Evolutionary conservation across 768 basidiomycete genomes (phyloP).

Genomic region (Boletus coccyginus): DNA sequence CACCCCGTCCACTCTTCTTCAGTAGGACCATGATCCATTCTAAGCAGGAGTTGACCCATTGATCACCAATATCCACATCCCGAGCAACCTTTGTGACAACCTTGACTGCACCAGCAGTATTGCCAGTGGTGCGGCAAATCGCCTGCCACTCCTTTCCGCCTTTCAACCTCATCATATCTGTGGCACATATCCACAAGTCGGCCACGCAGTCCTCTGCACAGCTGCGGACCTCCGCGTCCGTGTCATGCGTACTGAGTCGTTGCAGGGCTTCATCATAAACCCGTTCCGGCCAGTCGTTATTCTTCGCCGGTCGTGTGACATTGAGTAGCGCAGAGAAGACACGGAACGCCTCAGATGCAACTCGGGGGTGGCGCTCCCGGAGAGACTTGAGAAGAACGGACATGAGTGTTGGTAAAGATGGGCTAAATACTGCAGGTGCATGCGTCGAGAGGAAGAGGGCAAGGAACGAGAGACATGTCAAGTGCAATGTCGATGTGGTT

Average conservation of each 20-base stretch:
- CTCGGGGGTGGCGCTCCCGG: conserved; percentile 82
- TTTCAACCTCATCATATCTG: conserved; percentile 63
- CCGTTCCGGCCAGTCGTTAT: conserved; percentile 62
- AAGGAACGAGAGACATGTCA: conserved; percentile 84
- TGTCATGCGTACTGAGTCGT: conserved; percentile 74
- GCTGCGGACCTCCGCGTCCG: conserved; percentile 86
- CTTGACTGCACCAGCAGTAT: conserved; percentile 72
- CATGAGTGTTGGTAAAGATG: conserved; percentile 63
- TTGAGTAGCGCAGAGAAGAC: conserved; percentile 82
- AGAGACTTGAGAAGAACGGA: conserved; percentile 74
- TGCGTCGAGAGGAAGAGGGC: conserved; percentile 73
- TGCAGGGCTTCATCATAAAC: conserved; percentile 74
- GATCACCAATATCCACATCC: conserved; percentile 64
- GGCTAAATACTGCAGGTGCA: conserved; percentile 55
- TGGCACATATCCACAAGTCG: conserved; percentile 84
- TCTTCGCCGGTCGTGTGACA: conserved; percentile 66
- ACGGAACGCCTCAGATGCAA: conserved; percentile 85
- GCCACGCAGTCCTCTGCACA: conserved; percentile 82
- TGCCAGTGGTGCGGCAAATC: conserved; percentile 67
- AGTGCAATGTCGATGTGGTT: conserved; percentile 77
- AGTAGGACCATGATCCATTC: conserved; percentile 74
- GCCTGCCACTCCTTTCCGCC: conserved; percentile 78
- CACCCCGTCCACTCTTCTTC: conserved; percentile 73
- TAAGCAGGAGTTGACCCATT: conserved; percentile 80
- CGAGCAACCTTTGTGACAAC: conserved; percentile 83